Evolutionary conservation across 2,329 filamentous ascomycete genomes (phyloP), one percentile per base, ranked within the genome.

Genomic region (Westerdykella aurantiaca): DNA sequence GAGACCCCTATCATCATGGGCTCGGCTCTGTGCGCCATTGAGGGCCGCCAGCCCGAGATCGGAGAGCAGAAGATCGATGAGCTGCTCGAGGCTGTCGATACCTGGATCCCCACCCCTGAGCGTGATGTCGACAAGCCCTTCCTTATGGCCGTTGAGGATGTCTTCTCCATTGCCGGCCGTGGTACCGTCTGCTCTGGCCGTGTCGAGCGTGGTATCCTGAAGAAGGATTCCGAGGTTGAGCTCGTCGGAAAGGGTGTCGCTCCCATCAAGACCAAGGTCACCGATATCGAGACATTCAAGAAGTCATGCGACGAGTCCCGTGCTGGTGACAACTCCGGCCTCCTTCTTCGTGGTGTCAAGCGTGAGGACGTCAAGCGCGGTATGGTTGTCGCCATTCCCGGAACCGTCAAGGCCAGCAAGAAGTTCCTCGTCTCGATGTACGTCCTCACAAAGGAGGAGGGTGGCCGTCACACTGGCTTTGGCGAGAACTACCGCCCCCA

Each of bases 231-330:
- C 52, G 93, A 98, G 67, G 82, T 98, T 56, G 93, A 98, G 78
- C 81, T 98, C 53, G 80, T 98, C 49, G 93, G 93, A 68, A 95
- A 93, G 77, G 82, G 84, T 57, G 72, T 74, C 45, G 79, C 82
- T 37, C 74, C 88, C 56, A 87, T 97, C 78, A 96, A 94, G 83
- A 97, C 93, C 72, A 97, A 96, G 80, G 91, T 98, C 55, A 98
- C 93, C 64, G 94, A 98, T 67, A 97, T 98, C 58, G 93, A 98
- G 79, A 98, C 91, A 55, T 98, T 98, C 81, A 96, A 97, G 81
- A 98, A 98, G 82, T 94, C 89, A 39, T 97, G 93, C 72, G 90
- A 96, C 46, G 88, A 95, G 74, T 95, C 91, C 47, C 82, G 87
- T 61, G 93, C 93, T 50, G 93, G 93, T 71, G 93, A 98, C 74